These are phyloP conservation scores for Chytriomyces confervae DNA, from an alignment of 192 early-diverging fungal genomes.

Conservation along the genomic window DNA sequence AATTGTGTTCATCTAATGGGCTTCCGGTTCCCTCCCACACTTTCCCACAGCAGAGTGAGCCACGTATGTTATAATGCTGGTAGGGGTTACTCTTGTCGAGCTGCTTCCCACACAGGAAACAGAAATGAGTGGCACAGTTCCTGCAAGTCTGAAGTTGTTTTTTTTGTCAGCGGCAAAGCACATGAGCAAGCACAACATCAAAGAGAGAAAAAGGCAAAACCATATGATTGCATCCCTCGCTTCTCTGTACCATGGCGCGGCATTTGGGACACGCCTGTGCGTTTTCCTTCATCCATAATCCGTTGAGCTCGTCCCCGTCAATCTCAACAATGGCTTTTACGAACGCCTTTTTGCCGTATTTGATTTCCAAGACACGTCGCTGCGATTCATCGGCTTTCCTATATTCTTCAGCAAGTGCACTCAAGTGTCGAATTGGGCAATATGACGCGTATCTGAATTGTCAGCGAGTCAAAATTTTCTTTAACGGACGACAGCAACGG, in stretches of 20 bases:
- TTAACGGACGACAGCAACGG: background rate
- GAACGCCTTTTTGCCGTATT: slow-evolving; percentile 46
- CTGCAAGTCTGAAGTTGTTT: slow-evolving; percentile 33
- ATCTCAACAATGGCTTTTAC: slow-evolving; percentile 27
- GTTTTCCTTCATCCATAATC: slow-evolving; percentile 35
- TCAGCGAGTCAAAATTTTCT: background rate
- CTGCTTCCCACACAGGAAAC: slow-evolving; percentile 41
- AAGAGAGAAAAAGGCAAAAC: too few species aligned
- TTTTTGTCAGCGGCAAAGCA: too few species aligned
- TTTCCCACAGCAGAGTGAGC: slow-evolving; percentile 12
- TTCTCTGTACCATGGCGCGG: slow-evolving; percentile 1
- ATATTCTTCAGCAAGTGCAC: slow-evolving; percentile 33
- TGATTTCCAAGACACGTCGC: slow-evolving; percentile 25
- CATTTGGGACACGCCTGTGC: slow-evolving; percentile 46
- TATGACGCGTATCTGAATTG: slow-evolving; percentile 35
- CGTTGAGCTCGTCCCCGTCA: slow-evolving; percentile 33
- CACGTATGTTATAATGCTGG: slow-evolving; percentile 16
- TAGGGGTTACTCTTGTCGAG: slow-evolving; percentile 21
- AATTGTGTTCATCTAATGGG: background rate
- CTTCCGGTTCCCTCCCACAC: slow-evolving; percentile 28
- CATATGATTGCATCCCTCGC: slow-evolving; percentile 47
- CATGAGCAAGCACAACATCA: too few species aligned
- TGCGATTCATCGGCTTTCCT: slow-evolving; percentile 1
- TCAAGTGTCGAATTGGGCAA: slow-evolving; percentile 39
- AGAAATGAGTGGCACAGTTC: slow-evolving; percentile 46